Conservation (phyloP, 2,329 filamentous ascomycete genomes). For the Cladosporium velox region DNA sequence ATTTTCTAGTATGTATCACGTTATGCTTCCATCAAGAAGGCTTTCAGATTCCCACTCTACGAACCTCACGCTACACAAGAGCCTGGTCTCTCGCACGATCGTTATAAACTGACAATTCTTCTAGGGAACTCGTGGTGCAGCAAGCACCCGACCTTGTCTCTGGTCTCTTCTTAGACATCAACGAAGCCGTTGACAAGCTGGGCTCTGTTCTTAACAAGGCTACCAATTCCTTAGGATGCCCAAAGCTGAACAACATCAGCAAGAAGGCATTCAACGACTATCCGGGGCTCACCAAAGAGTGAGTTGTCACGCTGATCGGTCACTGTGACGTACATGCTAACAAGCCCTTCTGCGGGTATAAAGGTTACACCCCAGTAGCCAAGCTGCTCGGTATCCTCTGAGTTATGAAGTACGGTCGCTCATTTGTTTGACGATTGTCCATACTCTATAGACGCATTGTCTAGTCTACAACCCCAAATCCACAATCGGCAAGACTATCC, state of each 20-base stretch:
- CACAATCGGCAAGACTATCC: slow-evolving; percentile 1
- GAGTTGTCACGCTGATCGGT: not conserved
- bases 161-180: not conserved
- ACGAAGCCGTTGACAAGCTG: not conserved
- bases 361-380: not conserved
- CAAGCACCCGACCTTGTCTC: not conserved
- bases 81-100: not conserved
- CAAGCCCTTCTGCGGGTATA: not conserved
- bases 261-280: slow-evolving; percentile 31
- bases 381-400: not conserved
- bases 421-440: not conserved
- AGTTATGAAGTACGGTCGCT: not conserved
- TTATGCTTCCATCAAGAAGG: not conserved
- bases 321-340: not conserved
- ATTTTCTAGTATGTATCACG: not conserved
- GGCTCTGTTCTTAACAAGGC: slow-evolving; percentile 22
- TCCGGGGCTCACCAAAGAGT: slow-evolving; percentile 31
- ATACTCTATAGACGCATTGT: not conserved
- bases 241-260: slow-evolving; percentile 32
- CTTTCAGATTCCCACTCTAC: not conserved
- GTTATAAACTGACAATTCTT: not conserved
- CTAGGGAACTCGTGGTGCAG: not conserved
- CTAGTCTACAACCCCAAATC: not conserved
- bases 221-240: slow-evolving; percentile 31
- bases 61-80: not conserved